These are phyloP conservation scores for Pseudocercospora fijiensis DNA, from an alignment of 2,329 filamentous ascomycete genomes.

Conservation along the genomic window DNA sequence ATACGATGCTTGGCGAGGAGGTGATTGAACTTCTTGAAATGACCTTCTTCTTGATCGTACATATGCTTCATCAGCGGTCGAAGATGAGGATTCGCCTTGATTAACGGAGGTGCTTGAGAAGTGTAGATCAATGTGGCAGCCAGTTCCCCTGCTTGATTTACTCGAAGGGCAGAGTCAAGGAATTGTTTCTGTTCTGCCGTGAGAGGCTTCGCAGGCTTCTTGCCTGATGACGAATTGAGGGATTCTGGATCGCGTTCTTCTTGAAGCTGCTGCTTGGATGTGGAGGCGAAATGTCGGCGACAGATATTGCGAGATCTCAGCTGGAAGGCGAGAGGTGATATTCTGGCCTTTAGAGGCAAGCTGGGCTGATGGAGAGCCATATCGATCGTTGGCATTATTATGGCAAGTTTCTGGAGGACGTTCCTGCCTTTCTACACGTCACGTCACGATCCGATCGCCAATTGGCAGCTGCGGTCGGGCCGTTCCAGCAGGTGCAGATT, in stretches of 20 bases:
- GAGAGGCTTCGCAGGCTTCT: slow-evolving; percentile 26
- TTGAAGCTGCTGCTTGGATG: slow-evolving; percentile 20
- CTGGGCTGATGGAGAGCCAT: slow-evolving; percentile 17
- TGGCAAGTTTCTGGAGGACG: neutral
- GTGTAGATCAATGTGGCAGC: slow-evolving; percentile 93
- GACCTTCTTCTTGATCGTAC: slow-evolving; percentile 92
- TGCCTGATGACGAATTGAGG: slow-evolving; percentile 19
- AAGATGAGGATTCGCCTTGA: slow-evolving; percentile 79
- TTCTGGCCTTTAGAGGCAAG: slow-evolving; percentile 31
- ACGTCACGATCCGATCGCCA: neutral
- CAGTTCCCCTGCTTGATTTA: slow-evolving; percentile 97
- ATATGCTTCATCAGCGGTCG: slow-evolving; percentile 93
- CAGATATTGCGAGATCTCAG: slow-evolving; percentile 26
- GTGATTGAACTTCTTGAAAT: slow-evolving; percentile 80
- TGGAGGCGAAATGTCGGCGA: slow-evolving; percentile 26
- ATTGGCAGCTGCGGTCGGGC: neutral
- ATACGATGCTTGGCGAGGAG: slow-evolving; percentile 83
- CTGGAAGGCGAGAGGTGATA: slow-evolving; percentile 36
- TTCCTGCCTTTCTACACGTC: neutral
- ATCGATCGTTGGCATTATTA: neutral
- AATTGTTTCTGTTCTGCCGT: slow-evolving; percentile 64
- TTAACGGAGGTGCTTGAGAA: slow-evolving; percentile 78
- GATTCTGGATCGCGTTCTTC: slow-evolving; percentile 26
- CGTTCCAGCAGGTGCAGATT: neutral
- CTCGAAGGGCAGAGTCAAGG: slow-evolving; percentile 78